These are phyloP conservation scores for Mortierella sp. DNA, from an alignment of 371 early-diverging fungal species.

Conservation along the genomic window DNA sequence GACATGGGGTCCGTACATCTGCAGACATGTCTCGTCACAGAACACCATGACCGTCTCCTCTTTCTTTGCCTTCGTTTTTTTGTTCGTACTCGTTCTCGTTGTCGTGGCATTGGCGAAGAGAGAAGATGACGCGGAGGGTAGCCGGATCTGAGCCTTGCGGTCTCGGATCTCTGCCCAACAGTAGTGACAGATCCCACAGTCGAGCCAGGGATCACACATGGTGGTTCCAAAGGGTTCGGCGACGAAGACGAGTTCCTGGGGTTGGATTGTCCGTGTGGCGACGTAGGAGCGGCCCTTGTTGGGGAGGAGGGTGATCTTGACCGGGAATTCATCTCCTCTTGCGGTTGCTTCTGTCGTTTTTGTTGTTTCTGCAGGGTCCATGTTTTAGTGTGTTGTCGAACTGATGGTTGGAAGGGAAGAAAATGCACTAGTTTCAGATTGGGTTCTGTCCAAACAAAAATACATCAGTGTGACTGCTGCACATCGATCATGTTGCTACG, in stretches of 20 bases:
- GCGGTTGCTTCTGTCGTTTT: background rate
- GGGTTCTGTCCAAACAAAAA: background rate
- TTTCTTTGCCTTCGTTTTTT: background rate
- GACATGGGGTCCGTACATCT: constrained; percentile 15
- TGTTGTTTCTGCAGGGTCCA: constrained; percentile 7
- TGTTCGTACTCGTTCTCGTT: background rate
- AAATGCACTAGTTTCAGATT: background rate
- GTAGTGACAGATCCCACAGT: constrained; percentile 52
- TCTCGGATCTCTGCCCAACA: constrained; percentile 38
- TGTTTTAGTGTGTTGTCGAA: background rate
- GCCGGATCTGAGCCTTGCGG: constrained; percentile 30
- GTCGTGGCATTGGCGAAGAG: background rate
- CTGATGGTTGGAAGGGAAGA: background rate
- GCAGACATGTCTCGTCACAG: constrained; percentile 31
- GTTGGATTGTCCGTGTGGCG: constrained; percentile 34
- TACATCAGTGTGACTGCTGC: background rate
- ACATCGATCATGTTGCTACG: background rate
- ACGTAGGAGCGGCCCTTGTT: constrained; percentile 47
- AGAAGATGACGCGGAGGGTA: constrained; percentile 12
- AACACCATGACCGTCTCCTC: constrained; percentile 45
- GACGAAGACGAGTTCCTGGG: constrained; percentile 40
- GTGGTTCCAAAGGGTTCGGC: constrained; percentile 48
- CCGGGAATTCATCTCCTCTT: background rate
- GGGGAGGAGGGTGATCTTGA: constrained; percentile 27
- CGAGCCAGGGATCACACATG: constrained; percentile 51